phyloP scores from a whole-genome alignment of 2,329 filamentous ascomycete genomes.

The Madurella mycetomatis region DNA sequence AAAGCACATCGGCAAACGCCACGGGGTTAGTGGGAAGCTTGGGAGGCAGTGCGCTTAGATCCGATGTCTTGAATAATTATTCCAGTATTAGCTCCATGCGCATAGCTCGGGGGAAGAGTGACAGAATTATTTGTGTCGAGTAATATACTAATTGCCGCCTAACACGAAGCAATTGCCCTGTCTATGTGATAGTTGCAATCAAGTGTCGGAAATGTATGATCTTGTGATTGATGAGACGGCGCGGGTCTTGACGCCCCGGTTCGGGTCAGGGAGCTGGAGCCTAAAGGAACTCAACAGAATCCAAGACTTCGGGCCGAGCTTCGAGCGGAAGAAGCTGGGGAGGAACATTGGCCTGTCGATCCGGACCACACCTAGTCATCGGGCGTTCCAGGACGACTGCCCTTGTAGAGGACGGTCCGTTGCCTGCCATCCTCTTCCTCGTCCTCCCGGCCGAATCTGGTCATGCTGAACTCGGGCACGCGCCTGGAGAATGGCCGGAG shows the following conservation, averaged over 20 bases:
- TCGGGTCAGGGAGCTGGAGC: neutral
- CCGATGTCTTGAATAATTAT: too few species aligned
- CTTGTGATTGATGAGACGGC: too few species aligned
- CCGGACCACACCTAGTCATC: conserved; percentile 28
- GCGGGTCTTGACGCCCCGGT: neutral
- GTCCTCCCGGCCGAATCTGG: conserved; percentile 47
- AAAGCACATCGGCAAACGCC: too few species aligned
- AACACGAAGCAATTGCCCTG: neutral
- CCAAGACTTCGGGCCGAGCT: conserved; percentile 17
- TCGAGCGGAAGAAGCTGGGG: conserved; percentile 13
- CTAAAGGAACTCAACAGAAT: conserved; percentile 18
- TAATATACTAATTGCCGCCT: neutral
- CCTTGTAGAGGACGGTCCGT: conserved; percentile 32
- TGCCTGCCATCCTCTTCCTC: conserved; percentile 39
- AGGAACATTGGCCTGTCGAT: conserved; percentile 19
- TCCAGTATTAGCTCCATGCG: too few species aligned
- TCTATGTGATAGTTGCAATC: neutral
- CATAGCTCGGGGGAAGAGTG: neutral
- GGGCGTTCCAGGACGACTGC: conserved; percentile 31
- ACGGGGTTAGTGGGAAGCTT: too few species aligned
- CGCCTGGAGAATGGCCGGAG: conserved; percentile 32
- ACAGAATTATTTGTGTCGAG: neutral
- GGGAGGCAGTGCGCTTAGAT: too few species aligned
- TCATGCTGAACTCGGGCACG: conserved; percentile 54
- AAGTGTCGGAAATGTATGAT: too few species aligned